Base-by-base conservation (phyloP, 805 yeast genomes). In the Saturnispora sekii region DNA sequence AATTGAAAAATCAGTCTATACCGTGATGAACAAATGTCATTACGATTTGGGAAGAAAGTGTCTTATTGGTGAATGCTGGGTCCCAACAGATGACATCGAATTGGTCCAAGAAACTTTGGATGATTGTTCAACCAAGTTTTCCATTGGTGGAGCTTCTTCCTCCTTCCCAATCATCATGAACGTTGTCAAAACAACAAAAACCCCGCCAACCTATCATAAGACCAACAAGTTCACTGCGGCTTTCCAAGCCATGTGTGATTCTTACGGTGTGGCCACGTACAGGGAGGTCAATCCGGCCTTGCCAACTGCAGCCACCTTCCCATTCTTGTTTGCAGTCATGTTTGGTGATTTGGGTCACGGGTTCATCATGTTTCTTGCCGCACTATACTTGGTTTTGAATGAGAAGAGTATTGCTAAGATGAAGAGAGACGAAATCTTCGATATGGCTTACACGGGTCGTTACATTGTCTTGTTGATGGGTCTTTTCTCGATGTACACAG, bases 271-370 rank as follows among this genome's bases (percentile, higher is more conserved):
- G 47, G 93, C 96, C 9, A 76, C 87, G 3, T 93, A 93, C 66
- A 81, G 87, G 55, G 98, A 93, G 64, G 93, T 93, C 28, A 93
- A 93, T 63, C 96, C 98, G 4, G 98, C 95, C 44, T 69, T 93
- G 51, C 90, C 98, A 4, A 90, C 98, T 1, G 77, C 87, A 39
- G 82, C 93, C 21, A 93, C 98, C 0, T 93, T 93, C 70, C 98
- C 98, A 18, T 93, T 93, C 63, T 84, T 93, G 95, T 93, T 93
- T 68, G 97, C 98, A 28, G 83, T 93, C 56, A 93, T 93, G 98
- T 93, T 93, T 70, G 98, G 98, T 70, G 98, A 93, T 69, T 62
- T 89, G 48, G 98, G 98, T 12, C 98, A 93, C 68, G 98, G 98
- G 5, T 74, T 88, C 48, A 76, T 93, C 40, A 69, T 93, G 63